phyloP scores from a whole-genome alignment of 1,139 yeast genomes.

The Nakaseomyces delphensis region DNA sequence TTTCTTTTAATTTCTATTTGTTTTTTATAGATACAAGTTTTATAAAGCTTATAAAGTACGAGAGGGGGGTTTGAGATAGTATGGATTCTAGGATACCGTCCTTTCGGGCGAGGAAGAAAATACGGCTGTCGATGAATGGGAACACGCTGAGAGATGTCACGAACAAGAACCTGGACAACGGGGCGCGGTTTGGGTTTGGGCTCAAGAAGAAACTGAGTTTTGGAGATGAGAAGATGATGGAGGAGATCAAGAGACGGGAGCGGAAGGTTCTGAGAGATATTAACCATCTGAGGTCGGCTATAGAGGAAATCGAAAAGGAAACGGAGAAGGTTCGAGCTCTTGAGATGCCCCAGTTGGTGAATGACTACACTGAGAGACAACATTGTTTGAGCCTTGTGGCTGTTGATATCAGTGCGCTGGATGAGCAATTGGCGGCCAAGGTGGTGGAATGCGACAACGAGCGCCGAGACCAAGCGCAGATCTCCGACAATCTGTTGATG shows the following conservation, averaged over 20 bases:
- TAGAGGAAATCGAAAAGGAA: slow-evolving; percentile 23
- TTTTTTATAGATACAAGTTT: too few species aligned
- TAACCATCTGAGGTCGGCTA: slow-evolving; percentile 20
- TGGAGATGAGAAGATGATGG: slow-evolving; percentile 14
- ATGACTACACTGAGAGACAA: slow-evolving; percentile 12
- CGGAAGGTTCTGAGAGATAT: slow-evolving; percentile 26
- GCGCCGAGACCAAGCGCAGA: slow-evolving; percentile 14
- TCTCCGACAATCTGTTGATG: slow-evolving; percentile 10
- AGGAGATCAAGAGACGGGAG: slow-evolving; percentile 15
- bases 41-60: too few species aligned
- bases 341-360: slow-evolving; percentile 16
- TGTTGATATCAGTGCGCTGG: slow-evolving; percentile 14
- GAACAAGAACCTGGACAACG: slow-evolving; percentile 2
- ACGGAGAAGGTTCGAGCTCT: slow-evolving; percentile 14
- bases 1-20: too few species aligned
- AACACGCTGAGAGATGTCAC: slow-evolving; percentile 12
- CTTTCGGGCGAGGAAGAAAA: slow-evolving; percentile 3
- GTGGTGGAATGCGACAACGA: slow-evolving; percentile 15
- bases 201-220: slow-evolving; percentile 9
- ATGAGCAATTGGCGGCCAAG: slow-evolving; percentile 13
- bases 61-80: neutral
- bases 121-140: slow-evolving; percentile 1
- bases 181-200: neutral
- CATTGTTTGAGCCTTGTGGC: slow-evolving; percentile 10
- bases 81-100: slow-evolving; percentile 7